Base-by-base conservation (phyloP, 805 yeast species). In the Hanseniaspora mollemarum region DNA sequence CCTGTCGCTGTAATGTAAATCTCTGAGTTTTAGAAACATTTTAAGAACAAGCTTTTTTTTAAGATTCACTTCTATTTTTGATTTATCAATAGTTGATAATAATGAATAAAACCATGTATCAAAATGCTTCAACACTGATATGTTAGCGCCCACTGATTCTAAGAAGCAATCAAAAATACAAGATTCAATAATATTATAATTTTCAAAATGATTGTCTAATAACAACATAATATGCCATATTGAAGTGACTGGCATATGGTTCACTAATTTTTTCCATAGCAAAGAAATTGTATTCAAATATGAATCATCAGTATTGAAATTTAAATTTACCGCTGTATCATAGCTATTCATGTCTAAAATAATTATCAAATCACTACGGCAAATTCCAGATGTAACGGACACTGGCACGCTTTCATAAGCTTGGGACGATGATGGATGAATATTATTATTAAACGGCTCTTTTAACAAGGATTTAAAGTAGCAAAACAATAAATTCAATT, bases 221-320 rank as follows among this genome's bases (percentile, higher is more conserved):
- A 28, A 16, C 8, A 2, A 29, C 3, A 46, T 31, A 18, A 31
- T 26, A 9, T 31, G 22, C n/a, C 41, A 46, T 12, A 38, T 24
- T 4, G 39, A 29, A 24, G 36, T 22, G 3, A 22, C 38, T 10
- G 22, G 4, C 3, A 46, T 15, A 22, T 39, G 31, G 12, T 12
- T 13, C 2, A 24, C 25, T 29, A 48, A 21, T 18, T 48, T 26
- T 2, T n/a, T 15, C 51, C 51, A 48, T 40, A 48, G 9, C 2
- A 4, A 13, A 19, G 19, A 43, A 6, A 43, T 4, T 7, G 29
- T 33, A 18, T 9, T 4, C 12, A 3, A 6, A 25, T 39, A 39
- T 7, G 32, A 13, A 26, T 25, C 32, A 25, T 15, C 13, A 15
- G 32, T 4, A 3, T 25, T 15, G 26, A 39, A 39, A 3, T 8